phyloP scores from a whole-genome alignment of 2,329 filamentous ascomycete genomes.

The Cytospora schulzeri region DNA sequence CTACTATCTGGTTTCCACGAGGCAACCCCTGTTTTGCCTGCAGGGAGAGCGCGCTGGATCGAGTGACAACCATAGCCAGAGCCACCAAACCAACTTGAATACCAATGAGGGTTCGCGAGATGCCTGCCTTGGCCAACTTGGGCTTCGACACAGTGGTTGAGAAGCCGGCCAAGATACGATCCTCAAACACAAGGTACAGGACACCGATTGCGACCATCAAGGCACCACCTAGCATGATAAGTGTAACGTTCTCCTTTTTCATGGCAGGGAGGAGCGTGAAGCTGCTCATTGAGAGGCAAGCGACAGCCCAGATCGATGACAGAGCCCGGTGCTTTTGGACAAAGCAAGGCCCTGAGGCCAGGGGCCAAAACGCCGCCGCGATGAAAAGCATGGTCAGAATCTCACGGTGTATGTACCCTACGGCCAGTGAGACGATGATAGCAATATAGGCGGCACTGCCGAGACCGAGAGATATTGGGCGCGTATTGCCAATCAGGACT shows the following conservation, averaged over 20 bases:
- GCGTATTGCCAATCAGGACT: slow-evolving; percentile 67
- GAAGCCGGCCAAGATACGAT: slow-evolving; percentile 55
- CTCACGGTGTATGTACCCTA: slow-evolving; percentile 90
- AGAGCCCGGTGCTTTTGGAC: slow-evolving; percentile 66
- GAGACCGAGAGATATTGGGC: slow-evolving; percentile 50
- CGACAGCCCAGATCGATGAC: slow-evolving; percentile 70
- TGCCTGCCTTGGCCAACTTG: slow-evolving; percentile 39
- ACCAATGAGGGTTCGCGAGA: slow-evolving; percentile 65
- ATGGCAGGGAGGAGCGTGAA: slow-evolving; percentile 89
- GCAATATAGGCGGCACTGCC: slow-evolving; percentile 70
- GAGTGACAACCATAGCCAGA: slow-evolving; percentile 82
- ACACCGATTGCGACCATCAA: slow-evolving; percentile 78
- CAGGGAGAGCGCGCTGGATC: slow-evolving; percentile 80
- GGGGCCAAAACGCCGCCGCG: slow-evolving; percentile 76
- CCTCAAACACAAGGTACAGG: slow-evolving; percentile 79
- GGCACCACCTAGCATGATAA: slow-evolving; percentile 74
- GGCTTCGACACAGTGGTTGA: slow-evolving; percentile 33
- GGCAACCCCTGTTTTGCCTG: slow-evolving; percentile 85
- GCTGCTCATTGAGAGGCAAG: slow-evolving; percentile 80
- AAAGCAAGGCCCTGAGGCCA: slow-evolving; percentile 73
- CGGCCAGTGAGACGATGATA: slow-evolving; percentile 78
- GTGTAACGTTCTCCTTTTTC: slow-evolving; percentile 75
- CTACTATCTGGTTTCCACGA: slow-evolving; percentile 82
- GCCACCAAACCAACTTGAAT: slow-evolving; percentile 77
- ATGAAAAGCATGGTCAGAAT: slow-evolving; percentile 82